phyloP scores from a whole-genome alignment of 345 rosid genomes.

The Citrus sinensis region DVS_A1.0 CM039161.1:19832001-19832500 shows the following conservation, averaged over 20 bases:
- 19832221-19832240: not conserved
- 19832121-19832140: not conserved
- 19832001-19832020: not conserved
- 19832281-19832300: not conserved
- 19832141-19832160: not conserved
- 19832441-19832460: no score
- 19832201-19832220: not conserved
- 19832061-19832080: not conserved
- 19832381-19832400: no score
- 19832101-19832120: not conserved
- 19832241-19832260: not conserved
- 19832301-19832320: no score
- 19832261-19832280: no score
- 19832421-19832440: no score
- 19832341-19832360: no score
- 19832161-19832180: not conserved
- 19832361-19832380: no score
- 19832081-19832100: not conserved
- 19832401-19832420: no score
- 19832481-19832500: no score
- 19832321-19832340: not conserved
- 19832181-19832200: no score
- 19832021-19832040: not conserved
- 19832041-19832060: conserved; percentile 5
- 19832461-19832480: no score